Evolutionary conservation across 1,284 basidiomycete genomes (phyloP), one percentile per base, ranked within the genome.

Genomic region (Cryptococcus sp.): DNA sequence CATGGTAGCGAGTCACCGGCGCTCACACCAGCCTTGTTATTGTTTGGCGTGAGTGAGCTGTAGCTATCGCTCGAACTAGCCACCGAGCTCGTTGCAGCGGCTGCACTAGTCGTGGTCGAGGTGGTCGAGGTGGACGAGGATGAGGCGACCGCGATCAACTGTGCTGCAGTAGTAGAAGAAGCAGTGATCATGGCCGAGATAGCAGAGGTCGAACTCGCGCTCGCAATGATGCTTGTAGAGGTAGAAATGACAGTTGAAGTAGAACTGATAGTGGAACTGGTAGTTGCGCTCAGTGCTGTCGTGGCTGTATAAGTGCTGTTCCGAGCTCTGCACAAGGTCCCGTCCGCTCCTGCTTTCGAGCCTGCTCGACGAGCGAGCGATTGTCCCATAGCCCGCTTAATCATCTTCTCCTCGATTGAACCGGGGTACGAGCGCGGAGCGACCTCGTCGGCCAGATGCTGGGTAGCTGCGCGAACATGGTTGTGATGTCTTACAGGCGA

Each of bases 11-110:
- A 68, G 20, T 73, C 67, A 19, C 63, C 60, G 10, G 60, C 59
- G 42, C 56, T 61, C 52, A 77, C 62, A 68, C 77, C 77, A 27
- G 77, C 77, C 60, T 78, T 78, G 52, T 61, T 75, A 41, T 75
- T 70, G 55, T 67, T 70, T 17, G 75, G 72, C 27, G 68, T 71
- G 27, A 57, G 47, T 19, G 42, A 47, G 8, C 54, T 25, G 30
- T 58, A 57, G 27, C 41, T 38, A 20, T 47, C 57, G 22, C 54
- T 48, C 8, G 45, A 23, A 3, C 54, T 50, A 23, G 43, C 40
- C 3, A 48, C 25, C 17, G 51, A 38, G 52, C 61, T 60, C 7
- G 63, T 51, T 19, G 64, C 63, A 55, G 59, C 49, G 15, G 58
- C 52, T 17, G 58, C 57, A 27, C 48, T 46, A 11, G 48, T 42